A percentile compares a stretch with the other conserved stretches of the same genome.
These are phyloP conservation scores for Cladosporium oxysporum DNA, from an alignment of 2,329 filamentous ascomycete genomes.

Conservation along the genomic window DNA sequence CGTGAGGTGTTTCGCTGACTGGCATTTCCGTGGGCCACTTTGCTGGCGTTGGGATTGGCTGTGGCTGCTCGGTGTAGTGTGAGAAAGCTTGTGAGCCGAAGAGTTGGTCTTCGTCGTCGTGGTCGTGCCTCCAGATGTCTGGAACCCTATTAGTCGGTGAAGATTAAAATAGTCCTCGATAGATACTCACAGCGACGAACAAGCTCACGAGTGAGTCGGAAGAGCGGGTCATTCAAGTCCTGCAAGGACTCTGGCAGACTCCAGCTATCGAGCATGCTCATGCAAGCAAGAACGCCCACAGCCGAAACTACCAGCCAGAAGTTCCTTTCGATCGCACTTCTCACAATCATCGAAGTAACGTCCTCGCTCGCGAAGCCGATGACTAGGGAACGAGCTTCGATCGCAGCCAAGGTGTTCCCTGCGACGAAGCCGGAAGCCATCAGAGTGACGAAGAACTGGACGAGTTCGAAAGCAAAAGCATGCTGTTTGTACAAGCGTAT, in stretches of 20 bases:
- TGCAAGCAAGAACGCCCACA: neutral
- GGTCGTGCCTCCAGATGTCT: neutral
- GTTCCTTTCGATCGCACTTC: neutral
- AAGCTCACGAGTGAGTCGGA: constrained; percentile 7
- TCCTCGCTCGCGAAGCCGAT: constrained; percentile 7
- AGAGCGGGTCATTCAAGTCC: constrained; percentile 6
- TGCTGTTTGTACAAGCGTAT: constrained; percentile 16
- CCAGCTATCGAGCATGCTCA: constrained; percentile 18
- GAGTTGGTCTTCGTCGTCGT: neutral
- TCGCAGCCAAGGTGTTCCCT: constrained; percentile 4
- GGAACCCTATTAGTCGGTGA: neutral
- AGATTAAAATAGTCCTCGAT: too few relatives aligned
- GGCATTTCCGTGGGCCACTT: neutral
- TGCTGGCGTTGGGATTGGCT: neutral
- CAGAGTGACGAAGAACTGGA: constrained; percentile 9
- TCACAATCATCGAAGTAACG: constrained; percentile 4
- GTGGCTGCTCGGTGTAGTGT: neutral
- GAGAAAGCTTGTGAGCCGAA: neutral
- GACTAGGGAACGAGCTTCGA: constrained; percentile 6
- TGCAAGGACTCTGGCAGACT: neutral
- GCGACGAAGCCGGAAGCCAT: constrained; percentile 5
- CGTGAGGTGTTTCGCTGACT: neutral
- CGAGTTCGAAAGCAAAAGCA: constrained; percentile 3
- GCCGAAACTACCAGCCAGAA: neutral
- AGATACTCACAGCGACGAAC: neutral